Conservation (phyloP, 108 stramenopile species). For the Aurantiochytrium sp. region DNA sequence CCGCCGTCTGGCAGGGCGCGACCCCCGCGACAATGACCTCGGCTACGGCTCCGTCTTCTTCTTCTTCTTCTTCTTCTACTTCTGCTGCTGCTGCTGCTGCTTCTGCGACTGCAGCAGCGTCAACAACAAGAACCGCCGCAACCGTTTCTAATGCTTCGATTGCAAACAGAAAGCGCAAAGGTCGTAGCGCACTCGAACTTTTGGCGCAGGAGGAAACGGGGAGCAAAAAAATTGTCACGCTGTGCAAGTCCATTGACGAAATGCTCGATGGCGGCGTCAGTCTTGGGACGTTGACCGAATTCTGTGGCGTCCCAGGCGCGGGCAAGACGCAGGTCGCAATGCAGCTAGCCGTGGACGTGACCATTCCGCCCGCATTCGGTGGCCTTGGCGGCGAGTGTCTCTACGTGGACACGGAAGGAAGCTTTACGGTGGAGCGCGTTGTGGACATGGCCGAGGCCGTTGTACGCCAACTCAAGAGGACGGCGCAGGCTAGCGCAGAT, state of each 20-base stretch:
- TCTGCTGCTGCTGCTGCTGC: too few relatives aligned
- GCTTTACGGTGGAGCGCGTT: slow-evolving; percentile 69
- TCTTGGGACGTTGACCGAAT: slow-evolving; percentile 72
- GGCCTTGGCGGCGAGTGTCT: slow-evolving; percentile 74
- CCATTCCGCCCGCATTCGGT: slow-evolving; percentile 65
- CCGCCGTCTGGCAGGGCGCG: too few relatives aligned
- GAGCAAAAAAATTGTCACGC: slow-evolving; percentile 49
- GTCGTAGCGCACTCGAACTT: neutral
- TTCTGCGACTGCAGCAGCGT: too few relatives aligned
- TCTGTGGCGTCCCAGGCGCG: slow-evolving; percentile 75
- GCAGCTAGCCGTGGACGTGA: slow-evolving; percentile 78
- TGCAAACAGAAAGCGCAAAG: neutral
- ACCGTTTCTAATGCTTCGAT: too few relatives aligned
- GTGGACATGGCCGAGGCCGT: slow-evolving; percentile 65
- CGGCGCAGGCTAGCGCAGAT: slow-evolving; percentile 43
- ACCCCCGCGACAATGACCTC: too few relatives aligned
- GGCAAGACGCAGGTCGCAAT: slow-evolving; percentile 92
- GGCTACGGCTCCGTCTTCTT: too few relatives aligned
- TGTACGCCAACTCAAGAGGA: slow-evolving; percentile 47
- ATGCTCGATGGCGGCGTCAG: slow-evolving; percentile 72
- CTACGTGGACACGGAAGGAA: slow-evolving; percentile 87
- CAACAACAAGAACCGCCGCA: too few relatives aligned
- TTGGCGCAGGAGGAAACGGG: neutral
- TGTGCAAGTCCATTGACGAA: slow-evolving; percentile 60
- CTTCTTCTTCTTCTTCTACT: too few relatives aligned